Percentiles rank a stretch among this genome's conserved stretches.
Evolutionary conservation across 352 stramenopile genomes (phyloP).

Genomic region (Pythium folliculosum): DNA sequence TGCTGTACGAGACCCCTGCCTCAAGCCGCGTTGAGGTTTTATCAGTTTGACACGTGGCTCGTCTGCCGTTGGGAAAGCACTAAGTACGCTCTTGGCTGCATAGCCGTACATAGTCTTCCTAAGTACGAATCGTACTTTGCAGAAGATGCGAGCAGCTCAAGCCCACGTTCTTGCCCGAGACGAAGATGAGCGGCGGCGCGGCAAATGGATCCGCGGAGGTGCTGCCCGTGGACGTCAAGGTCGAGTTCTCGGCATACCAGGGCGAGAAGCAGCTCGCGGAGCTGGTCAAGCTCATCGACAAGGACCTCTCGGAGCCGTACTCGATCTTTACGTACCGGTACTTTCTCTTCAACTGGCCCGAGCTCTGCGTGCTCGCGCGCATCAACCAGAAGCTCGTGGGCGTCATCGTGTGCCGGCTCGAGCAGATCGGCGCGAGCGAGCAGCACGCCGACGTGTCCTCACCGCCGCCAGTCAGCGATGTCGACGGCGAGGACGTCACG

Average conservation of each 20-base stretch:
- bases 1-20: background rate
- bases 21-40: slow-evolving; percentile 18
- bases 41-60: slow-evolving; percentile 20
- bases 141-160: background rate
- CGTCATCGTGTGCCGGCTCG: slow-evolving; percentile 92
- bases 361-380: slow-evolving; percentile 89
- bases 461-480: slow-evolving; percentile 1
- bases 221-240: slow-evolving; percentile 28
- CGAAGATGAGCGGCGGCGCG: slow-evolving; percentile 14
- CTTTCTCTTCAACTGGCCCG: slow-evolving; percentile 95
- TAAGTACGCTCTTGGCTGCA: background rate
- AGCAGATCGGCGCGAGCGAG: slow-evolving; percentile 73
- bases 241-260: slow-evolving; percentile 76
- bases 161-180: background rate
- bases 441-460: slow-evolving; percentile 9
- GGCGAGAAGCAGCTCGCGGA: slow-evolving; percentile 90
- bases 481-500: slow-evolving; percentile 27
- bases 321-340: slow-evolving; percentile 97
- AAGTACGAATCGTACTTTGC: slow-evolving; percentile 20
- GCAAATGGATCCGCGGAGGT: slow-evolving; percentile 11
- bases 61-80: background rate
- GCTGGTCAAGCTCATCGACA: slow-evolving; percentile 93
- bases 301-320: slow-evolving; percentile 95
- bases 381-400: slow-evolving; percentile 88
- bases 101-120: background rate